A percentile compares a stretch with the other conserved stretches of the same genome.
Evolutionary conservation across 176 grass and related monocot species (phyloP).

Genomic region (Thalia dealbata): DNA sequence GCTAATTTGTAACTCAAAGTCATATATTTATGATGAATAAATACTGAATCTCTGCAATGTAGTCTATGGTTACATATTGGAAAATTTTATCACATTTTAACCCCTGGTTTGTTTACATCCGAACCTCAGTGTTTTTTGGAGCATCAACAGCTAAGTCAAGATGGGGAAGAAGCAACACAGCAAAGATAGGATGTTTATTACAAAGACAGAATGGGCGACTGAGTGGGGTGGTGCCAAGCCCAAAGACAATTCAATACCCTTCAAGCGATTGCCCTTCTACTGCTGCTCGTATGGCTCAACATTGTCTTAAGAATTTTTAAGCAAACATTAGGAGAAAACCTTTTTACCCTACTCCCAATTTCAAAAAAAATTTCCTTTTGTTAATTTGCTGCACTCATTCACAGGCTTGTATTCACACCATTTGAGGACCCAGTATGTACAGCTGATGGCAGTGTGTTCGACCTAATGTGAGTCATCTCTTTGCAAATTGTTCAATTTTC

Average conservation of each 20-base stretch:
- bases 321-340: background rate
- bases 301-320: background rate
- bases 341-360: background rate
- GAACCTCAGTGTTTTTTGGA: background rate
- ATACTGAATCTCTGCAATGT: background rate
- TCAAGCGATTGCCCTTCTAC: constrained; percentile 93
- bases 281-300: constrained; percentile 63
- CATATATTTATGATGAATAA: background rate
- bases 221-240: constrained; percentile 96
- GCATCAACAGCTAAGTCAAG: constrained; percentile 14
- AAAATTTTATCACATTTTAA: background rate
- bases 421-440: constrained; percentile 93
- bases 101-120: background rate
- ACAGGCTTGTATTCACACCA: constrained; percentile 73
- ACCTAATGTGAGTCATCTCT: constrained; percentile 59
- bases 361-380: background rate
- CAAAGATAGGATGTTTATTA: constrained; percentile 99
- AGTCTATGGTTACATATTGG: background rate
- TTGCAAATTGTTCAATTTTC: constrained; percentile 1
- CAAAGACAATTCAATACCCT: constrained; percentile 52
- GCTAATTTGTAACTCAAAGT: no score
- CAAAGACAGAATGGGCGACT: constrained; percentile 84
- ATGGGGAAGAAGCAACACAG: constrained; percentile 99
- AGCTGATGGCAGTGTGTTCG: constrained; percentile 71
- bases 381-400: constrained; percentile 17